Evolutionary conservation across 2,329 filamentous ascomycete genomes (phyloP).

Genomic region (Davidsoniella virescens): DNA sequence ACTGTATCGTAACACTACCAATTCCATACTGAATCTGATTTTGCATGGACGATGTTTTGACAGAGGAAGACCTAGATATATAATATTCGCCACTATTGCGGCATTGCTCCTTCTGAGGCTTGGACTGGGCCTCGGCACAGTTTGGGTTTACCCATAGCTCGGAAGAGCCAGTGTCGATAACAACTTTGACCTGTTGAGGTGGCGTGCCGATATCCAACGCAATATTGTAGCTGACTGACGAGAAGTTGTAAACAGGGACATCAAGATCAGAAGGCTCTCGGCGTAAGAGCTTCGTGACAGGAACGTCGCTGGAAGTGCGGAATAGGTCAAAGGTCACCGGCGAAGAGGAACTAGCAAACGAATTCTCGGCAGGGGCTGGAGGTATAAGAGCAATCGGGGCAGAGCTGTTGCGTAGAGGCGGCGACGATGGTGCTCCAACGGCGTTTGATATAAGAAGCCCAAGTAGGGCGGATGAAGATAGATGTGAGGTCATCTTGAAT

Average conservation of each 20-base stretch:
- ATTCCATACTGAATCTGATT: constrained; percentile 19
- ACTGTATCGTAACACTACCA: constrained; percentile 18
- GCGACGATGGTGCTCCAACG: neutral
- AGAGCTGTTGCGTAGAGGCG: neutral
- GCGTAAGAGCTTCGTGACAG: constrained; percentile 2
- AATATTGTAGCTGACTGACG: constrained; percentile 23
- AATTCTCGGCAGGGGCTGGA: neutral
- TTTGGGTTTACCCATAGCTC: constrained; percentile 29
- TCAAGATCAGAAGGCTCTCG: constrained; percentile 13
- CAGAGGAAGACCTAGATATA: constrained; percentile 16
- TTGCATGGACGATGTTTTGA: constrained; percentile 11
- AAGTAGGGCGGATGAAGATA: constrained; percentile 3
- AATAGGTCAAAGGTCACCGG: constrained; percentile 6
- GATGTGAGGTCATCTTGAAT: constrained; percentile 1
- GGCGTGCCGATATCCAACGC: constrained; percentile 24
- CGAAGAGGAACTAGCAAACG: neutral
- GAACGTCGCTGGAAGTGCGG: constrained; percentile 5
- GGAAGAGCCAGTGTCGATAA: constrained; percentile 26
- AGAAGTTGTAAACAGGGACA: constrained; percentile 14
- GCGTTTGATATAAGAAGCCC: constrained; percentile 4
- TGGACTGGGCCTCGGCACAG: constrained; percentile 17
- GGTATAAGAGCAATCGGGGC: constrained; percentile 1
- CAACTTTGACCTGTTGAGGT: constrained; percentile 23
- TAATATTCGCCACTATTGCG: constrained; percentile 12
- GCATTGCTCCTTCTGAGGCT: constrained; percentile 12